Evolutionary conservation across 2,329 filamentous ascomycete genomes (phyloP).

Genomic region (Remersonia thermophila): DNA sequence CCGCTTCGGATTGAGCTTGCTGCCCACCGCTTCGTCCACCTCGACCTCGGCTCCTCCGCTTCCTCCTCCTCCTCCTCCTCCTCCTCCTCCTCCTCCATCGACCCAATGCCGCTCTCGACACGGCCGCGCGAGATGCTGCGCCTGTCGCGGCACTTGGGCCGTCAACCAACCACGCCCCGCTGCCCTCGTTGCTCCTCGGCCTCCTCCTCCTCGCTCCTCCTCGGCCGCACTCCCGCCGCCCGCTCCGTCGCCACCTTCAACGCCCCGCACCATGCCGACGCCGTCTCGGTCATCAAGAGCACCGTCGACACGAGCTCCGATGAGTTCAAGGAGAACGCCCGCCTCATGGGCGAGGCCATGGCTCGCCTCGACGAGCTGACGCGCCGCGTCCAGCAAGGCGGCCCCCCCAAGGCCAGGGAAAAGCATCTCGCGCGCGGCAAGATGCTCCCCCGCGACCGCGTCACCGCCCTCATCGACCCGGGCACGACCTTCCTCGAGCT

Average conservation of each 20-base stretch:
- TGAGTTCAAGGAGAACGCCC: slow-evolving; percentile 70
- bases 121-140: slow-evolving; percentile 33
- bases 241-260: slow-evolving; percentile 61
- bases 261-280: slow-evolving; percentile 65
- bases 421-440: slow-evolving; percentile 84
- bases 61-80: background rate
- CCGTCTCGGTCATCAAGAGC: slow-evolving; percentile 69
- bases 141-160: slow-evolving; percentile 31
- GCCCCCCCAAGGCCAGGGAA: slow-evolving; percentile 66
- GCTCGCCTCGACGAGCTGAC: slow-evolving; percentile 58
- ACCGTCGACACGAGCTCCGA: slow-evolving; percentile 63
- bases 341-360: slow-evolving; percentile 64
- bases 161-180: slow-evolving; percentile 16
- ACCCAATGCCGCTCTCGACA: slow-evolving; percentile 34
- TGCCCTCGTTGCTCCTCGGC: background rate
- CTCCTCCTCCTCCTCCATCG: slow-evolving; percentile 6
- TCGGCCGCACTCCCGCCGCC: slow-evolving; percentile 16
- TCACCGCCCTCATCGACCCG: slow-evolving; percentile 77
- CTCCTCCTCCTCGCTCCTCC: background rate
- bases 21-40: too few species aligned
- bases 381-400: slow-evolving; percentile 59
- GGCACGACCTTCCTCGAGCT: slow-evolving; percentile 86
- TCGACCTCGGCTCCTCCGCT: too few species aligned
- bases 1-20: too few species aligned
- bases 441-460: slow-evolving; percentile 84